A percentile compares a stretch with the other conserved stretches of the same genome.
phyloP scores from a whole-genome alignment of 2,329 filamentous ascomycete genomes.

The Hymenotorrendiella dingleyae region DNA sequence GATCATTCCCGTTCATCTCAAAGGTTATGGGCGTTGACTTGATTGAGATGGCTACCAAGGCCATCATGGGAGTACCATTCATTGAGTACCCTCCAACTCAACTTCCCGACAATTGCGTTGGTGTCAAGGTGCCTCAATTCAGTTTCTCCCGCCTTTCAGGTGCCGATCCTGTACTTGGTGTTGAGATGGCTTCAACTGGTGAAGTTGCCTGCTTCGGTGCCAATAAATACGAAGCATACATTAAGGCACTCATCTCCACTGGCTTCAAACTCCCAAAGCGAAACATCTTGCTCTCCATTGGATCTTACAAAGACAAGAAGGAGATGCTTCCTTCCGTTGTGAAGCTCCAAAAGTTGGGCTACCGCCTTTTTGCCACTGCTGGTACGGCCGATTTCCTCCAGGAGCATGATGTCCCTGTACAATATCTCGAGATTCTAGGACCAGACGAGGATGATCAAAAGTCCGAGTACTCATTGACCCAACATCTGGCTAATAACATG shows the following conservation, averaged over 20 bases:
- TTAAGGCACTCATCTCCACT: slow-evolving; percentile 92
- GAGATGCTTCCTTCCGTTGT: slow-evolving; percentile 92
- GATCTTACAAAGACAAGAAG: slow-evolving; percentile 95
- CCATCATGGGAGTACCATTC: slow-evolving; percentile 82
- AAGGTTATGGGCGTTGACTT: slow-evolving; percentile 98
- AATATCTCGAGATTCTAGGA: slow-evolving; percentile 84
- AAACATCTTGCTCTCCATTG: slow-evolving; percentile 92
- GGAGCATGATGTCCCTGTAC: slow-evolving; percentile 84
- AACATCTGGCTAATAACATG: slow-evolving; percentile 94
- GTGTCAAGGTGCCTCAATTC: slow-evolving; percentile 98
- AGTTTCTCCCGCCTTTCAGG: slow-evolving; percentile 96
- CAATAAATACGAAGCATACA: slow-evolving; percentile 95
- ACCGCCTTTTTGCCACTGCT: slow-evolving; percentile 91
- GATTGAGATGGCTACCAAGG: slow-evolving; percentile 97
- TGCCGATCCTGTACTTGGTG: slow-evolving; percentile 91
- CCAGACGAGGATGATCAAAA: slow-evolving; percentile 78
- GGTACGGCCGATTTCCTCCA: slow-evolving; percentile 96
- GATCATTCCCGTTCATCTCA: slow-evolving; percentile 96
- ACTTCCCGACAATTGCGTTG: slow-evolving; percentile 77
- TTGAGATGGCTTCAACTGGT: slow-evolving; percentile 98
- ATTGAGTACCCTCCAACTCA: slow-evolving; percentile 73
- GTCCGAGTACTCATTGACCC: slow-evolving; percentile 92
- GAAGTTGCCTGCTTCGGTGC: slow-evolving; percentile 95
- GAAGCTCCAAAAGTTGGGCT: slow-evolving; percentile 85
- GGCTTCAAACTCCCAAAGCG: slow-evolving; percentile 95